Evolutionary conservation across 2,329 filamentous ascomycete genomes (phyloP).

Genomic region (Xylariales sp.): DNA sequence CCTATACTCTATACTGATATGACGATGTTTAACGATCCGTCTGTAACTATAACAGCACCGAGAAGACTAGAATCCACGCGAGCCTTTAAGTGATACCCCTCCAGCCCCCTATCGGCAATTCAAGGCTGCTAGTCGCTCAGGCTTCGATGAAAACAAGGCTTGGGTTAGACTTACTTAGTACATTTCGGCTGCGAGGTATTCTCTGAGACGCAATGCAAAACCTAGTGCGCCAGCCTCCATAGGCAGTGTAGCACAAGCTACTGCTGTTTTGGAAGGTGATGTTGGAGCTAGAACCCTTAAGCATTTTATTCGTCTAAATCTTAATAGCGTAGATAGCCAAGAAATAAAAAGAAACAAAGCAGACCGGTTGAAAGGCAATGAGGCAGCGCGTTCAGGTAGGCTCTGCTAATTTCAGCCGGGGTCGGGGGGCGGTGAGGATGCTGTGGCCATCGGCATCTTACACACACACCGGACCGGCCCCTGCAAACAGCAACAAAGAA

Average conservation of each 20-base stretch:
- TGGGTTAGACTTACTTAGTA: no score
- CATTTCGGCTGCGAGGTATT: background rate
- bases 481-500: background rate
- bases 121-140: background rate
- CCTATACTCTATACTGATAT: background rate
- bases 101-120: no score
- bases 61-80: no score
- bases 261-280: background rate
- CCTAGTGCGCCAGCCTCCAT: background rate
- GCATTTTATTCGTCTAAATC: background rate
- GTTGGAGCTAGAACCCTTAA: background rate
- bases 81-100: no score
- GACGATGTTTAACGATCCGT: no score
- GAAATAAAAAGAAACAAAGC: background rate
- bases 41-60: no score
- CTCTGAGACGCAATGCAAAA: background rate
- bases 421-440: constrained; percentile 7
- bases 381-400: background rate
- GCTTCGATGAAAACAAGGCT: background rate
- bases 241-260: background rate
- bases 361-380: background rate
- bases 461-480: background rate
- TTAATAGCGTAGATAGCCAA: background rate
- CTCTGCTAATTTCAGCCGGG: background rate
- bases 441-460: constrained; percentile 3